Conservation (phyloP, 2,329 filamentous ascomycete genomes). For the Alternaria angustiovoidea region DNA sequence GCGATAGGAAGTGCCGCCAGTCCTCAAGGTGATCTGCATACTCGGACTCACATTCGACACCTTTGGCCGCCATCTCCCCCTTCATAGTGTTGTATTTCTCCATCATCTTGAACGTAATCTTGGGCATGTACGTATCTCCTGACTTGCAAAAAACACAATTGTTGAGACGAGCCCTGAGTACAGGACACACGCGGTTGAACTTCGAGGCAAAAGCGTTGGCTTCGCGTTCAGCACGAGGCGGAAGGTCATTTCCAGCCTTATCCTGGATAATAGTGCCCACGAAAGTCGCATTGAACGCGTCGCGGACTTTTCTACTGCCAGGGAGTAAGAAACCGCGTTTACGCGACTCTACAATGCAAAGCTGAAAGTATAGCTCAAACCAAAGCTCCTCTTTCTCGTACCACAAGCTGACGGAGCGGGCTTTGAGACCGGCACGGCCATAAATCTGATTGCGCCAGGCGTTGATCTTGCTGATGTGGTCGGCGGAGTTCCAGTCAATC, state of each 20-base stretch:
- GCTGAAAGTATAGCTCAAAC: conserved; percentile 30
- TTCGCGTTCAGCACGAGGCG: conserved; percentile 8
- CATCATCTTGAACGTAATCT: conserved; percentile 20
- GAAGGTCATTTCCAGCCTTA: background rate
- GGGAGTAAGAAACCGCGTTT: conserved; percentile 21
- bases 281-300: conserved; percentile 30
- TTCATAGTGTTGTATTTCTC: conserved; percentile 17
- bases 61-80: background rate
- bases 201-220: conserved; percentile 26
- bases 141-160: conserved; percentile 10
- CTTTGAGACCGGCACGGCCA: conserved; percentile 28
- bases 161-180: conserved; percentile 6
- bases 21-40: conserved; percentile 11
- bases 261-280: conserved; percentile 9
- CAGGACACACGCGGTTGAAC: conserved; percentile 21
- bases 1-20: conserved; percentile 13
- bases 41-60: conserved; percentile 4
- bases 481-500: conserved; percentile 29
- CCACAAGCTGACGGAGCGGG: conserved; percentile 24
- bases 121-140: conserved; percentile 20
- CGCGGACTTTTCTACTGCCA: conserved; percentile 1
- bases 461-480: conserved; percentile 34
- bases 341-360: conserved; percentile 22
- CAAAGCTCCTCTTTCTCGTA: conserved; percentile 26
- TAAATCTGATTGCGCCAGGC: conserved; percentile 36